Evolutionary conservation across 129 eudicot species (phyloP).

Genomic region (Erigeron canadensis): DNA sequence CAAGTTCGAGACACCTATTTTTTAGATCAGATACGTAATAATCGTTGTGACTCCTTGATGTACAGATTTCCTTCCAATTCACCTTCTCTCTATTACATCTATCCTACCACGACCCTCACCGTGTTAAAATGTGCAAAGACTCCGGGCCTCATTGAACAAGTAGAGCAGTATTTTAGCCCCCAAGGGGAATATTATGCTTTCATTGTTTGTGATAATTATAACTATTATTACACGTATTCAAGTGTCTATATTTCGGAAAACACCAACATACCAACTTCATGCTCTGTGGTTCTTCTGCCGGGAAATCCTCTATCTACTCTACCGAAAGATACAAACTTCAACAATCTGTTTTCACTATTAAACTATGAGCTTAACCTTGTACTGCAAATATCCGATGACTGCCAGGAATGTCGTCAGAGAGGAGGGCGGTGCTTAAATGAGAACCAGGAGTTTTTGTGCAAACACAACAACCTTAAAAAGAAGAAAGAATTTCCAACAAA

Average conservation of each 20-base stretch:
- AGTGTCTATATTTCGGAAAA: conserved; percentile 19
- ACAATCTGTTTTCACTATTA: conserved; percentile 17
- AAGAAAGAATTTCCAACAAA: conserved; percentile 20
- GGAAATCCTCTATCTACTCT: conserved; percentile 14
- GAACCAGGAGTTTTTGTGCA: conserved; percentile 25
- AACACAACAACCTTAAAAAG: neutral
- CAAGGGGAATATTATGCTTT: conserved; percentile 23
- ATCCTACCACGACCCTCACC: conserved; percentile 5
- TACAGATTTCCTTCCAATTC: conserved; percentile 18
- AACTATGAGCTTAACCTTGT: conserved; percentile 22
- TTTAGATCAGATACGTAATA: conserved; percentile 1
- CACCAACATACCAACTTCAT: conserved; percentile 10
- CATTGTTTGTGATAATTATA: conserved; percentile 9
- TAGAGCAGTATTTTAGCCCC: conserved; percentile 8
- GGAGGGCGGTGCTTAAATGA: conserved; percentile 33
- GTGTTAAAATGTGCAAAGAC: conserved; percentile 24
- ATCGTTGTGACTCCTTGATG: conserved; percentile 21
- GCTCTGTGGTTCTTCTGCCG: conserved; percentile 17
- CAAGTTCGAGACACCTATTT: conserved; percentile 17
- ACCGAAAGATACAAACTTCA: conserved; percentile 9
- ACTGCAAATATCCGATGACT: conserved; percentile 27
- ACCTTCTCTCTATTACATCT: conserved; percentile 4
- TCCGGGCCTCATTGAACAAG: neutral
- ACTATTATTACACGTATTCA: conserved; percentile 25
- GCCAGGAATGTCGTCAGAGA: conserved; percentile 25